Evolutionary conservation across 352 stramenopile genomes (phyloP).

Genomic region (Elongisporangium prolatum): DNA sequence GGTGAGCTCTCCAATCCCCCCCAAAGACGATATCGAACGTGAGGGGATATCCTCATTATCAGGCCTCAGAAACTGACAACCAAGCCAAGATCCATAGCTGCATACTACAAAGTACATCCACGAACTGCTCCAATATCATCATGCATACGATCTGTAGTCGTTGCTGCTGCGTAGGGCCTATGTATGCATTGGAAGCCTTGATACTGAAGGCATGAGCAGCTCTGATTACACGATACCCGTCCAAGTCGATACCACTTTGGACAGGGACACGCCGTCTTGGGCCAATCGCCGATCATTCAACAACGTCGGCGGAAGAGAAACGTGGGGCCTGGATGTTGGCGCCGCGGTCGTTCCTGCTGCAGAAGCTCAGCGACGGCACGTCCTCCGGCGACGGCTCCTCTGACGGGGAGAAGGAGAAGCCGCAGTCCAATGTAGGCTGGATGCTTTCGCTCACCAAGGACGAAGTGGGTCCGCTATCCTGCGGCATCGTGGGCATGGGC

Average conservation of each 20-base stretch:
- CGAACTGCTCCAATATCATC: no score
- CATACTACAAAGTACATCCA: no score
- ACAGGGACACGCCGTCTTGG: neutral
- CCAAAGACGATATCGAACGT: neutral
- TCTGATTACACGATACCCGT: neutral
- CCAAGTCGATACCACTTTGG: neutral
- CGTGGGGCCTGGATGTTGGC: constrained; percentile 32
- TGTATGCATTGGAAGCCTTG: no score
- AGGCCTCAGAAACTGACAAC: neutral
- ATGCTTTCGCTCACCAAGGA: constrained; percentile 64
- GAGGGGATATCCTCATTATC: neutral
- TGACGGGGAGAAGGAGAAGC: constrained; percentile 6
- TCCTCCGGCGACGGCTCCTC: constrained; percentile 6
- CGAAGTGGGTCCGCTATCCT: constrained; percentile 57
- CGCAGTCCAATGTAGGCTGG: constrained; percentile 53
- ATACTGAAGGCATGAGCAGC: neutral
- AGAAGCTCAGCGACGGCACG: constrained; percentile 41
- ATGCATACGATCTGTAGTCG: no score
- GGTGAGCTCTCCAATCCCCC: neutral
- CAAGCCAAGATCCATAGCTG: no score
- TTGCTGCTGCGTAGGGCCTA: no score
- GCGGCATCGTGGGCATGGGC: constrained; percentile 76
- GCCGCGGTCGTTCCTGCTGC: constrained; percentile 65
- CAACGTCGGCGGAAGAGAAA: neutral
- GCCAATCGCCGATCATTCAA: neutral